phyloP scores from a whole-genome alignment of 495 filamentous ascomycete genomes.

The Penicillium robsamsonii region DNA sequence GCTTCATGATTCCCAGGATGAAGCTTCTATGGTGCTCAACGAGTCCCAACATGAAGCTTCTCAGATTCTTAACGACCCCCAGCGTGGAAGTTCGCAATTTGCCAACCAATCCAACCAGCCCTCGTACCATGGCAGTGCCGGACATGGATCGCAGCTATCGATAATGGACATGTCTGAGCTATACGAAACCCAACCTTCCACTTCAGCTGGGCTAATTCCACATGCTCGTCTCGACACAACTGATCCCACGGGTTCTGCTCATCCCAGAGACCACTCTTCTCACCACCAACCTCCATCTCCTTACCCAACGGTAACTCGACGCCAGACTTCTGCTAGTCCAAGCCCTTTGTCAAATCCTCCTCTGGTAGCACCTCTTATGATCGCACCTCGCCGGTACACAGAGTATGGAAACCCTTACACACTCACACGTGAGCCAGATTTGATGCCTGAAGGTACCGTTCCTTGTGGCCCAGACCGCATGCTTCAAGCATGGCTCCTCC shows the following conservation, averaged over 20 bases:
- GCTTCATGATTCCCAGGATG: too few species aligned
- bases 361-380: not conserved
- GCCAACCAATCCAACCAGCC: not conserved
- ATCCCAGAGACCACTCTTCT: not conserved
- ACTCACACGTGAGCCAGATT: not conserved
- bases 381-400: not conserved
- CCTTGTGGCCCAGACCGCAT: not conserved
- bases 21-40: too few species aligned
- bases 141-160: not conserved
- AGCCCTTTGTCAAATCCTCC: not conserved
- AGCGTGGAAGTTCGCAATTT: not conserved
- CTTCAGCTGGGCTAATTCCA: not conserved
- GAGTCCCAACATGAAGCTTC: not conserved
- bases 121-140: not conserved
- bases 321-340: not conserved
- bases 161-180: not conserved
- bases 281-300: not conserved
- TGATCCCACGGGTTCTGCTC: not conserved
- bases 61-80: not conserved
- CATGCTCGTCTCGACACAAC: not conserved
- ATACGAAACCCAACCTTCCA: not conserved
- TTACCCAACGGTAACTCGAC: not conserved
- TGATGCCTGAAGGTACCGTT: not conserved
- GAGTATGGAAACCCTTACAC: not conserved
- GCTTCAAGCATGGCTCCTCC: conserved; percentile 33